phyloP scores from a whole-genome alignment of 176 grass and related monocot species.

The Thalia dealbata region DNA sequence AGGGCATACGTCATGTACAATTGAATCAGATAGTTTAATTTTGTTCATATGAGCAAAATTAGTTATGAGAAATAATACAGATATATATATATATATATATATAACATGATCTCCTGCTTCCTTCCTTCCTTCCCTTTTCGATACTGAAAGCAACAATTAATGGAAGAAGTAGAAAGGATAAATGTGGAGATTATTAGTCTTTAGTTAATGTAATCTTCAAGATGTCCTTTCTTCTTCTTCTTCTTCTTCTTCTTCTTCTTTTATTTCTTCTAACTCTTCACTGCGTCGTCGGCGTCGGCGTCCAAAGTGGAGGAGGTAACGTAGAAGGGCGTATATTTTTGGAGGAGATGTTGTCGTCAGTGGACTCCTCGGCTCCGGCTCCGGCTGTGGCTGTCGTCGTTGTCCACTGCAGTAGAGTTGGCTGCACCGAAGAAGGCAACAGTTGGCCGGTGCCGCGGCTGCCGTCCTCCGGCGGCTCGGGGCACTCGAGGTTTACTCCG shows the following conservation, averaged over 20 bases:
- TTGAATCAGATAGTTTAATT: neutral
- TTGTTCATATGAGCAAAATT: neutral
- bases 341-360: neutral
- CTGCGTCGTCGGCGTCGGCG: neutral
- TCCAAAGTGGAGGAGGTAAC: neutral
- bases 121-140: neutral
- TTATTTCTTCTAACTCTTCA: neutral
- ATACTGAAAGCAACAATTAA: neutral
- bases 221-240: neutral
- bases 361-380: neutral
- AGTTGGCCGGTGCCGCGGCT: neutral
- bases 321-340: too few species aligned
- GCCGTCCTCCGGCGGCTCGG: constrained; percentile 7
- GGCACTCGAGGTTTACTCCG: constrained; percentile 72
- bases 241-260: neutral
- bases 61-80: neutral
- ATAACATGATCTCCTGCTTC: neutral
- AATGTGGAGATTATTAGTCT: too few species aligned
- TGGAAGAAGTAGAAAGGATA: neutral
- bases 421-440: neutral
- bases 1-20: neutral
- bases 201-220: neutral
- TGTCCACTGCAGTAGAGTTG: neutral
- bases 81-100: too few species aligned
- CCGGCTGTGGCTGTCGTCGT: neutral